Conservation (phyloP, 164 flowering plant species). For the Dillenia suffruticosa region DNA sequence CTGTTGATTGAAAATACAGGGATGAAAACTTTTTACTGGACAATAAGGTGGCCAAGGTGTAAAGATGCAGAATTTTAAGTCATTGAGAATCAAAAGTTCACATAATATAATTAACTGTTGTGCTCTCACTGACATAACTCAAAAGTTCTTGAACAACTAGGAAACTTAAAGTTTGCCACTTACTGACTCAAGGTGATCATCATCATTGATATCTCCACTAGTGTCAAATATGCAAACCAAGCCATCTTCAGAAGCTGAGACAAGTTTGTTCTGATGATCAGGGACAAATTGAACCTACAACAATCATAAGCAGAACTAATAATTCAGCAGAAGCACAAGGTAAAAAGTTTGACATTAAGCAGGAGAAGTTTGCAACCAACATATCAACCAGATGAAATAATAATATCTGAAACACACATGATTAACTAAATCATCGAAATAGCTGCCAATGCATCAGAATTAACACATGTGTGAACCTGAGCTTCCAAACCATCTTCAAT, state of each 20-base stretch:
- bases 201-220: slow-evolving; percentile 75
- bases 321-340: background rate
- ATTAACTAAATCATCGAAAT: background rate
- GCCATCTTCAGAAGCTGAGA: slow-evolving; percentile 97
- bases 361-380: background rate
- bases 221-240: slow-evolving; percentile 77
- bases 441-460: no score
- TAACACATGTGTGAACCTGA: no score
- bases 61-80: no score
- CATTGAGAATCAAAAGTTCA: no score
- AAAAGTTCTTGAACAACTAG: background rate
- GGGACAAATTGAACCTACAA: slow-evolving; percentile 85
- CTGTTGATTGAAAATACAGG: no score
- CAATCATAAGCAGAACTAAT: slow-evolving; percentile 7
- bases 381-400: background rate
- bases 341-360: background rate
- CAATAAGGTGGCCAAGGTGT: no score
- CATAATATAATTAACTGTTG: no score
- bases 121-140: no score
- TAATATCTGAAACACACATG: background rate
- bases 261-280: slow-evolving; percentile 53
- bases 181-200: slow-evolving; percentile 83
- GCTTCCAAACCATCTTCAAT: no score
- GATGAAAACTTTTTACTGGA: no score
- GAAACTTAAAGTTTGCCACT: slow-evolving; percentile 18